Conservation (phyloP, 2,329 filamentous ascomycete genomes). For the Trichoderma hamatum region DNA sequence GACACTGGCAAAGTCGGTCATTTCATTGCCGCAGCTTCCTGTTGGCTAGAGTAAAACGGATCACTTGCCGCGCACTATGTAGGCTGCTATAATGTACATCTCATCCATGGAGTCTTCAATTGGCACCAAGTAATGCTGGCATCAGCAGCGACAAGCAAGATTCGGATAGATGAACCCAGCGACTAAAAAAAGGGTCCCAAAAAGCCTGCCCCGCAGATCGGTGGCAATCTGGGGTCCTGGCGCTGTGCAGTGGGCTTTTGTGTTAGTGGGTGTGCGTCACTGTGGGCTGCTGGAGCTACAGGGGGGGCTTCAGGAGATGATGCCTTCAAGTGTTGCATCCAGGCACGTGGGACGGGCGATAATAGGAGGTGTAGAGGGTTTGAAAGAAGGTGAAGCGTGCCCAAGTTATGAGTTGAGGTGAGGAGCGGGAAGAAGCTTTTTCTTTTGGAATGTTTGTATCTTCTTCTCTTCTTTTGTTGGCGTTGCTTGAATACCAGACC, state of each 20-base stretch:
- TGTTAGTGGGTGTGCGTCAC: background rate
- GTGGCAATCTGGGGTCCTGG: constrained; percentile 5
- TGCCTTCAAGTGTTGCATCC: background rate
- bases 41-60: too few species aligned
- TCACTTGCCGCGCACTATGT: background rate
- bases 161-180: background rate
- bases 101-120: background rate
- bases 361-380: background rate
- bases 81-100: too few species aligned
- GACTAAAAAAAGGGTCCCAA: background rate
- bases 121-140: background rate
- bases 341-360: background rate
- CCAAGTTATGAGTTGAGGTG: background rate
- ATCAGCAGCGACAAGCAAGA: background rate
- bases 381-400: too few species aligned
- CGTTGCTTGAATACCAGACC: background rate
- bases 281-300: background rate
- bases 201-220: constrained; percentile 7
- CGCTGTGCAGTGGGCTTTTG: background rate
- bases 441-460: background rate
- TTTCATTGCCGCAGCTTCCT: background rate
- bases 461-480: background rate
- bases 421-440: background rate
- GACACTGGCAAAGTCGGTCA: background rate
- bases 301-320: constrained; percentile 10